phyloP scores from a whole-genome alignment of 116 monocot genomes.

The Phalaenopsis hybrid region DNA sequence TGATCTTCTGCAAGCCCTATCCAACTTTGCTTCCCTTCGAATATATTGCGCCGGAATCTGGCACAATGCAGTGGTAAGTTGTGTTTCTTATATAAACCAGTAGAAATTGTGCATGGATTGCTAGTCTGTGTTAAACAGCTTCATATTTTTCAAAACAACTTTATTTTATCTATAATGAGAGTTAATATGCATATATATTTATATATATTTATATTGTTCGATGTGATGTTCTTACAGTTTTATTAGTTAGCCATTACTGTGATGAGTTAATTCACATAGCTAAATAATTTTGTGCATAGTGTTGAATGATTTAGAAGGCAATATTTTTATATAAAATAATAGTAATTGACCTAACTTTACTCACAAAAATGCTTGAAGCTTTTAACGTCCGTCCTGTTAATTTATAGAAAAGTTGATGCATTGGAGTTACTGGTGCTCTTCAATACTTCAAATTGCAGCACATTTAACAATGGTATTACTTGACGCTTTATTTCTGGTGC shows the following conservation, averaged over 20 bases:
- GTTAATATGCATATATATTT: background rate
- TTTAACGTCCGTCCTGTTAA: background rate
- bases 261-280: background rate
- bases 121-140: background rate
- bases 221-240: background rate
- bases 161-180: background rate
- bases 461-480: background rate
- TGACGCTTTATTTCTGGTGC: too few species aligned
- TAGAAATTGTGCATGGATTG: background rate
- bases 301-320: background rate
- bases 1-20: constrained; percentile 49
- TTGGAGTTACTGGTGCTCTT: background rate
- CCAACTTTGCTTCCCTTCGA: constrained; percentile 45
- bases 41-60: constrained; percentile 97
- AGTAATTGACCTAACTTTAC: background rate
- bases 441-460: background rate
- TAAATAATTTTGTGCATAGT: background rate
- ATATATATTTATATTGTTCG: background rate
- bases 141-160: background rate
- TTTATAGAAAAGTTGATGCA: background rate
- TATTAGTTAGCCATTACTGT: background rate
- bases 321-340: background rate
- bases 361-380: background rate
- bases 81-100: background rate
- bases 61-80: constrained; percentile 82